A percentile compares a stretch with the other conserved stretches of the same genome.
Conservation (phyloP, 805 yeast species). For the Schwanniomyces sp. region DNA sequence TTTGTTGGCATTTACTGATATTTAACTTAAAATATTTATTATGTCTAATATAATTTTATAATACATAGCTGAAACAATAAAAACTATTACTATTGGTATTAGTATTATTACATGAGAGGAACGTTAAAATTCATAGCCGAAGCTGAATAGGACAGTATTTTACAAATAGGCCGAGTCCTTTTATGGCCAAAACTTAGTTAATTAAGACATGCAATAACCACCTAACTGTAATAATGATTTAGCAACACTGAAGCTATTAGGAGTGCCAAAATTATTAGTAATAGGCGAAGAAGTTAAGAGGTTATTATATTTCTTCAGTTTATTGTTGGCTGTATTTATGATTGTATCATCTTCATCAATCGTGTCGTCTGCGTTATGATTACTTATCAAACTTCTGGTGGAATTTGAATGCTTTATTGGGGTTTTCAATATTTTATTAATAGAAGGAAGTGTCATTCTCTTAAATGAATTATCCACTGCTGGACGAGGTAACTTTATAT, state of each 20-base stretch:
- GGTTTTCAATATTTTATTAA: constrained; percentile 43
- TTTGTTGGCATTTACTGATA: too few species aligned
- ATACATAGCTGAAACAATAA: background rate
- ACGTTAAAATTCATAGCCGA: background rate
- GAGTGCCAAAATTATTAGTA: constrained; percentile 38
- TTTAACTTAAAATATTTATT: background rate
- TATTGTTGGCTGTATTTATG: constrained; percentile 1
- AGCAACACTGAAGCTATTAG: constrained; percentile 46
- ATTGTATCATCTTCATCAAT: constrained; percentile 11
- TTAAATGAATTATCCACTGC: constrained; percentile 1
- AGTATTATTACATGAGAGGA: background rate
- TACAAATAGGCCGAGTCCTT: background rate
- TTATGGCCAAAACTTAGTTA: background rate
- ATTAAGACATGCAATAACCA: constrained; percentile 6
- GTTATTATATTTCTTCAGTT: constrained; percentile 9
- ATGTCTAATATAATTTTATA: background rate
- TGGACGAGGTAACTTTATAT: constrained; percentile 3
- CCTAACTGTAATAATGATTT: constrained; percentile 47
- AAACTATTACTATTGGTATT: background rate
- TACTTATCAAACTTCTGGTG: constrained; percentile 17
- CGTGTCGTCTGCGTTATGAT: constrained; percentile 22
- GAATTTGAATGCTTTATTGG: constrained; percentile 37
- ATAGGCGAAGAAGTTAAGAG: constrained; percentile 37
- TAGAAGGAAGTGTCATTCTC: constrained; percentile 31
- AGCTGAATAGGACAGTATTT: background rate